Evolutionary conservation across 371 early-diverging fungal species (phyloP).

Genomic region (Nematocida ironsii): DNA sequence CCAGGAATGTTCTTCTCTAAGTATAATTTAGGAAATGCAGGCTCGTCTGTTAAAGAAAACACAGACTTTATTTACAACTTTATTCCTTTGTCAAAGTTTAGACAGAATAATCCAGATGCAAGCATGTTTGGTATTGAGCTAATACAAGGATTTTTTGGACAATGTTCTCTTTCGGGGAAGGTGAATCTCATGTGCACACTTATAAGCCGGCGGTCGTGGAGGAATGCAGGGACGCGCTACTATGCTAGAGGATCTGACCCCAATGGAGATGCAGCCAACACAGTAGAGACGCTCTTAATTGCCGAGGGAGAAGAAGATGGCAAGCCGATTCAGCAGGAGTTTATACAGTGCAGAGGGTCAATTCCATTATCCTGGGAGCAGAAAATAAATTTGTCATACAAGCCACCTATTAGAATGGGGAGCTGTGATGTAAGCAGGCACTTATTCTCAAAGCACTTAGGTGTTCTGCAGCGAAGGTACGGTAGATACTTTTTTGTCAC

Average conservation of each 20-base stretch:
- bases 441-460: conserved; percentile 55
- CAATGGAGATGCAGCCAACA: conserved; percentile 89
- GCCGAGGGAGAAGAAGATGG: not conserved
- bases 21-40: not conserved
- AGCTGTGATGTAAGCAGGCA: conserved; percentile 28
- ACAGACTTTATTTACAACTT: conserved; percentile 69
- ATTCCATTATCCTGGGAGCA: conserved; percentile 91
- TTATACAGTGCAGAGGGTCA: conserved; percentile 83
- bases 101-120: conserved; percentile 24
- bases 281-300: conserved; percentile 80
- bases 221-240: conserved; percentile 90
- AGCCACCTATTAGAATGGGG: conserved; percentile 72
- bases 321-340: conserved; percentile 71
- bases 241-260: conserved; percentile 90
- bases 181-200: conserved; percentile 64
- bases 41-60: conserved; percentile 36
- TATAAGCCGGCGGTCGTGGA: conserved; percentile 83
- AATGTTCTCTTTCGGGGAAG: conserved; percentile 12
- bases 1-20: conserved; percentile 60
- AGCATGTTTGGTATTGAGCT: conserved; percentile 36
- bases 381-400: conserved; percentile 80
- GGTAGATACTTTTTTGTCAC: conserved; percentile 62
- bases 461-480: conserved; percentile 57
- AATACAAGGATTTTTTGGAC: conserved; percentile 69
- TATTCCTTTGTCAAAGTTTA: conserved; percentile 52